Percentiles rank a stretch among this genome's conserved stretches.
These are phyloP conservation scores for Geotrichum bryndzae DNA, from an alignment of 1,139 yeast species.

Conservation along the genomic window DNA sequence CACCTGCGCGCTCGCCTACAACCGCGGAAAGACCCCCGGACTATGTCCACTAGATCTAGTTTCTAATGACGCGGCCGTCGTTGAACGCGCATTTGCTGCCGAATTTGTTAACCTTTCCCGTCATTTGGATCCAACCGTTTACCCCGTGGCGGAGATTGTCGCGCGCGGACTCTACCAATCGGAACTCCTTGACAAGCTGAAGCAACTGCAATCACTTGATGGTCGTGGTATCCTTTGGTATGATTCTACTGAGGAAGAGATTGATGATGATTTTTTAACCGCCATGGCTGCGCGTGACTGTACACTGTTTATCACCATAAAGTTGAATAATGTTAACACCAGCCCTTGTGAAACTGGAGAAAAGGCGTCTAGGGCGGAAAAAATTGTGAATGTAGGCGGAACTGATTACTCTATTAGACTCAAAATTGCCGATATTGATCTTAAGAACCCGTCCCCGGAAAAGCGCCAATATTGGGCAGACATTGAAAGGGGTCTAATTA, in stretches of 20 bases:
- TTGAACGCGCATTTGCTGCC: constrained; percentile 18
- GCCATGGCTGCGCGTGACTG: constrained; percentile 41
- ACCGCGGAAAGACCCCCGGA: constrained; percentile 27
- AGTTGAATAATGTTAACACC: not conserved
- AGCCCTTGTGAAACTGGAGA: not conserved
- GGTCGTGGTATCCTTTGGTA: constrained; percentile 25
- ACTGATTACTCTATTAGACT: constrained; percentile 17
- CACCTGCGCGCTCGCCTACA: constrained; percentile 40
- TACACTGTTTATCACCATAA: constrained; percentile 28
- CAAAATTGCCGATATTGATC: constrained; percentile 37
- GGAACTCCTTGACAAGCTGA: constrained; percentile 24
- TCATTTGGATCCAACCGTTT: constrained; percentile 5
- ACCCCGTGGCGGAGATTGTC: constrained; percentile 16
- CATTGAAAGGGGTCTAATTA: constrained; percentile 28
- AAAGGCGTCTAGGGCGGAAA: constrained; percentile 1
- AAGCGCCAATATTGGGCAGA: constrained; percentile 33
- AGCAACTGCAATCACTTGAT: constrained; percentile 27
- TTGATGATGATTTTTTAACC: constrained; percentile 25
- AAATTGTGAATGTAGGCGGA: constrained; percentile 2
- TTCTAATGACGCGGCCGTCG: constrained; percentile 16
- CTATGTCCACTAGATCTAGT: constrained; percentile 38
- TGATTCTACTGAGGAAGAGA: constrained; percentile 14
- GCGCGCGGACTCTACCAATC: constrained; percentile 7
- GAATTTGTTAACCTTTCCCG: constrained; percentile 8
- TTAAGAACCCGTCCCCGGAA: constrained; percentile 25